Evolutionary conservation across 1,284 basidiomycete genomes (phyloP).

Genomic region (Trichosporon coremiiforme): DNA sequence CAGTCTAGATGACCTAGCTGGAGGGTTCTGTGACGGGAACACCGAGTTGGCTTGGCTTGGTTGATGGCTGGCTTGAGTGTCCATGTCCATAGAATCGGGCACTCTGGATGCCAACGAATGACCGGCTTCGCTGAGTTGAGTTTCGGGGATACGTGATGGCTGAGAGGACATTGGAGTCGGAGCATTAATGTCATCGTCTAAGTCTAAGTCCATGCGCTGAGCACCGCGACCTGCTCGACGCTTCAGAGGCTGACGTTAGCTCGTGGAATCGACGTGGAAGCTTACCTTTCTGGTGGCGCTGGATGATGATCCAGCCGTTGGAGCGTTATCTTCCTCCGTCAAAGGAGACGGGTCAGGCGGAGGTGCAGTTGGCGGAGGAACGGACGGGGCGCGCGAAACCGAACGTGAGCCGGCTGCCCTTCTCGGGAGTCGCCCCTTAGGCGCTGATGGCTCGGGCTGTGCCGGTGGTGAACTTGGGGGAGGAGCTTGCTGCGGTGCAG

Average conservation of each 20-base stretch:
- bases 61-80: conserved; percentile 15
- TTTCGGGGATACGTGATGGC: conserved; percentile 23
- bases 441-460: not conserved
- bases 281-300: conserved; percentile 20
- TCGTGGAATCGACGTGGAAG: not conserved
- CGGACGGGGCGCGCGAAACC: not conserved
- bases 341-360: not conserved
- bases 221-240: conserved; percentile 36
- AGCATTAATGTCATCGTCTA: conserved; percentile 25
- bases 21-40: conserved; percentile 2
- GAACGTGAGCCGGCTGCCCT: conserved; percentile 1
- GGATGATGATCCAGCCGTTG: not conserved
- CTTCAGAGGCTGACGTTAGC: conserved; percentile 33
- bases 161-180: not conserved
- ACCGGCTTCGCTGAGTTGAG: conserved; percentile 24
- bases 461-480: not conserved
- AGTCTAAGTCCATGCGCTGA: conserved; percentile 31
- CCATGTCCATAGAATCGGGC: conserved; percentile 32
- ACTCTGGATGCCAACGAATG: conserved; percentile 12
- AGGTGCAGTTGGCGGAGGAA: conserved; percentile 10
- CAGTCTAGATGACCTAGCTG: conserved; percentile 21
- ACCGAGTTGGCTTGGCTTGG: not conserved
- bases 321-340: not conserved
- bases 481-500: not conserved
- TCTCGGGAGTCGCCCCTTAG: not conserved